Evolutionary conservation across 495 filamentous ascomycete species (phyloP).

Genomic region (Collariella sp.): DNA sequence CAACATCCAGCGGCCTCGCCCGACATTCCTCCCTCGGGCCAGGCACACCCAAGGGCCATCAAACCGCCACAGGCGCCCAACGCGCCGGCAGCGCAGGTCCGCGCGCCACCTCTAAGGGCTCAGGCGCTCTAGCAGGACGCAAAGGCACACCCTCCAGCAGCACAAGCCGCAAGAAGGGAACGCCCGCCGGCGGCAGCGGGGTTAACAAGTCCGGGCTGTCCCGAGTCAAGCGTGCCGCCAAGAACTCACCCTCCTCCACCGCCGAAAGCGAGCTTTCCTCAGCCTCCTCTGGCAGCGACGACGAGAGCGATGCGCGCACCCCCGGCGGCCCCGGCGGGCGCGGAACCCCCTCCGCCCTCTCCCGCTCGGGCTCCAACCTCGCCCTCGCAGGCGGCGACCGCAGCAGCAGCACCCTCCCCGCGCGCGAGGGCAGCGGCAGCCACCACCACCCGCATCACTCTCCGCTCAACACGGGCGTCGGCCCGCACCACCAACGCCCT

Average conservation of each 20-base stretch:
- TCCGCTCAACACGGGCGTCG: neutral
- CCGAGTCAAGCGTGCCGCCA: constrained; percentile 45
- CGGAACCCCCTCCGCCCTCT: constrained; percentile 18
- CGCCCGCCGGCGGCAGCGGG: constrained; percentile 45
- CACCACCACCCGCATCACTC: neutral
- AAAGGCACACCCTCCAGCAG: constrained; percentile 61
- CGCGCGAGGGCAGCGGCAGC: neutral
- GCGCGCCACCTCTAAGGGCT: constrained; percentile 46
- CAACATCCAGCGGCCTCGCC: constrained; percentile 60
- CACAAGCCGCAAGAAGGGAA: constrained; percentile 44
- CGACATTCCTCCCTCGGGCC: constrained; percentile 78
- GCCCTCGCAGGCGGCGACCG: constrained; percentile 2
- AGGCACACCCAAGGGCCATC: constrained; percentile 66
- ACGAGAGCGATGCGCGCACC: constrained; percentile 41
- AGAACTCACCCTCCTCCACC: constrained; percentile 51
- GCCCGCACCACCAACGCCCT: neutral
- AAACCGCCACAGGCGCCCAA: constrained; percentile 47
- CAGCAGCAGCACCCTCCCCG: constrained; percentile 1
- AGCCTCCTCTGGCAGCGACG: constrained; percentile 50
- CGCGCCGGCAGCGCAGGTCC: constrained; percentile 69
- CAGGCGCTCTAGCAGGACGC: constrained; percentile 26
- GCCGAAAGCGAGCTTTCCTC: constrained; percentile 58
- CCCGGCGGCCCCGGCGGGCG: no score
- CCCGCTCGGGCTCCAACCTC: constrained; percentile 17
- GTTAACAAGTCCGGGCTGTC: constrained; percentile 42